These are phyloP conservation scores for Digitaria exilis DNA, from an alignment of 202 grass and related monocot genomes.

Conservation along the genomic window DNA sequence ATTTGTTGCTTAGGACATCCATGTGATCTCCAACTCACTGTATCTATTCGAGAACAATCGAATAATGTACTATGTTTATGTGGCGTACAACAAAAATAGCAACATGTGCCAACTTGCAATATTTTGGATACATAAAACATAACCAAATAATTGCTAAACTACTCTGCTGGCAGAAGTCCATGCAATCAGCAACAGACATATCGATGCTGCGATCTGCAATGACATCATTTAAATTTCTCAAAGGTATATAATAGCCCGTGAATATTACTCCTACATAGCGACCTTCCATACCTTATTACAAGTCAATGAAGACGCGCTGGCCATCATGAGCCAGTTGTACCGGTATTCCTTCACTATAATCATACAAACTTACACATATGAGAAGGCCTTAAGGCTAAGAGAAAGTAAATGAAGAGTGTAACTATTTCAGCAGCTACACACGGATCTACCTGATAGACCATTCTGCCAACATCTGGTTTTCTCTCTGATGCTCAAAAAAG, in stretches of 20 bases:
- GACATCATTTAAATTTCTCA: background rate
- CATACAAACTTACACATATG: background rate
- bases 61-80: background rate
- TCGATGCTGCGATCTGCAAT: slow-evolving; percentile 11
- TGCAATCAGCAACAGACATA: background rate
- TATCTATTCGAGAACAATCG: too few relatives aligned
- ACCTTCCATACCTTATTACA: slow-evolving; percentile 34
- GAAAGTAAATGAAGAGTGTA: background rate
- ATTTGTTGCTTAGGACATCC: background rate
- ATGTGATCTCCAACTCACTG: background rate
- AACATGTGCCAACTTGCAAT: background rate
- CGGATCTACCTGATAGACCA: slow-evolving; percentile 47
- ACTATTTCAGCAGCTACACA: background rate
- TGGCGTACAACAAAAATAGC: background rate
- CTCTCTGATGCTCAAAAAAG: slow-evolving; percentile 51
- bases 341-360: slow-evolving; percentile 63
- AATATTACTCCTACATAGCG: background rate
- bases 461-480: slow-evolving; percentile 55
- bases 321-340: slow-evolving; percentile 70
- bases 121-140: background rate
- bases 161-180: background rate
- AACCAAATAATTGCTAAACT: background rate
- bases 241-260: background rate
- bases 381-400: background rate
- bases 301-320: slow-evolving; percentile 52